phyloP scores from a whole-genome alignment of 345 rosid species.

The Camelina hispida region DNA sequence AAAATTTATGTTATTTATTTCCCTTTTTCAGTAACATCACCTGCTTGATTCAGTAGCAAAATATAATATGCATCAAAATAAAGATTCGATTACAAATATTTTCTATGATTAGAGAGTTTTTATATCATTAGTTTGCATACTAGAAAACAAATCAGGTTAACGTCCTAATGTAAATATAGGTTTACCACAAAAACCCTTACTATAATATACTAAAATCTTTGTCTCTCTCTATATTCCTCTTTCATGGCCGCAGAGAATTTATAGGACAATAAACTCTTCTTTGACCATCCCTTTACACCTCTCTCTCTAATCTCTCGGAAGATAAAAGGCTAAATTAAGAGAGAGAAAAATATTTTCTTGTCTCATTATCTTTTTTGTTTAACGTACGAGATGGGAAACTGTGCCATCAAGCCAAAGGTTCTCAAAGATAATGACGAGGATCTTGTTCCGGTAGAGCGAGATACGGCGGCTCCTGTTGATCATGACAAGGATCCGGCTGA shows the following conservation, averaged over 20 bases:
- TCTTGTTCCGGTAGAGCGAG: constrained; percentile 38
- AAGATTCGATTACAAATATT: constrained; percentile 18
- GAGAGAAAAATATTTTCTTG: neutral
- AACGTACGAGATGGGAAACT: constrained; percentile 41
- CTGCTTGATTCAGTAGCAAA: constrained; percentile 12
- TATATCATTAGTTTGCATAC: neutral
- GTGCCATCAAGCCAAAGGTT: constrained; percentile 48
- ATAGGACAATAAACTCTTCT: constrained; percentile 31
- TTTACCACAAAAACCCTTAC: constrained; percentile 18
- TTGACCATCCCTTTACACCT: constrained; percentile 41
- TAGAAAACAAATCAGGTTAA: constrained; percentile 16
- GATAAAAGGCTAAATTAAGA: constrained; percentile 26
- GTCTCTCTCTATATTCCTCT: constrained; percentile 20
- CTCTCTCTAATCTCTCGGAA: constrained; percentile 15
- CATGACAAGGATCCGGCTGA: neutral
- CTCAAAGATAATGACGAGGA: constrained; percentile 42
- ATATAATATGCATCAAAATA: constrained; percentile 13
- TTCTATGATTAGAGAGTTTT: neutral
- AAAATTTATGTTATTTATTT: constrained; percentile 2
- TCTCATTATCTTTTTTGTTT: constrained; percentile 4
- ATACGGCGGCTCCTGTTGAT: constrained; percentile 9
- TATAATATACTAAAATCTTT: constrained; percentile 28
- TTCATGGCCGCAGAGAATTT: constrained; percentile 37
- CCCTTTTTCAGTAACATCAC: neutral
- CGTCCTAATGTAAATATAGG: neutral